These are phyloP conservation scores for Phytophthora chlamydospora DNA, from an alignment of 352 stramenopile genomes.

Conservation along the genomic window DNA sequence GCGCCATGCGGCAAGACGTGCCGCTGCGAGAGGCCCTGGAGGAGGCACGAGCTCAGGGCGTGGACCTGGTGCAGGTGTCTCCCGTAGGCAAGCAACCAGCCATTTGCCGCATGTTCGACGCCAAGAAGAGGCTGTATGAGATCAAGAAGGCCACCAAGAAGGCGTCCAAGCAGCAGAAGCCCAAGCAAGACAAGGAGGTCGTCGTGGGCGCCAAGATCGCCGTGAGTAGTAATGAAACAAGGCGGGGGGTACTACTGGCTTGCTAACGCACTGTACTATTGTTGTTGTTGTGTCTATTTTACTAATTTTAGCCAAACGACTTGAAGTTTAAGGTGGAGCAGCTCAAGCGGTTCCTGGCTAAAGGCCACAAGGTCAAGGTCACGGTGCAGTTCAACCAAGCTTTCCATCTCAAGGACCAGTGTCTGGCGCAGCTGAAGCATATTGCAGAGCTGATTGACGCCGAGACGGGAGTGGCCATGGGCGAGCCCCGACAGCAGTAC, in stretches of 20 bases:
- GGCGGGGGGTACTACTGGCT: background rate
- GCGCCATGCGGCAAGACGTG: constrained; percentile 54
- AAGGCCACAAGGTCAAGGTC: constrained; percentile 85
- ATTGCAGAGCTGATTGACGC: constrained; percentile 54
- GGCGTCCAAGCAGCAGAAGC: constrained; percentile 57
- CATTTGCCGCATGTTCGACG: constrained; percentile 75
- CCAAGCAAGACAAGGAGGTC: constrained; percentile 78
- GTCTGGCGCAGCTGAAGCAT: constrained; percentile 48
- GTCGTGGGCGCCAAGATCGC: constrained; percentile 74
- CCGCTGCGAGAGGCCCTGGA: constrained; percentile 58
- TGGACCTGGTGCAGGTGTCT: constrained; percentile 84
- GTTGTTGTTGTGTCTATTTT: background rate
- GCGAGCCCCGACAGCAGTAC: constrained; percentile 48
- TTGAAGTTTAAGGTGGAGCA: constrained; percentile 77
- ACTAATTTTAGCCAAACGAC: constrained; percentile 54
- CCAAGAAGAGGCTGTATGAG: constrained; percentile 74
- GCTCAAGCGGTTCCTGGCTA: constrained; percentile 66
- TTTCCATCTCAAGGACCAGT: constrained; percentile 60
- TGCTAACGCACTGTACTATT: background rate
- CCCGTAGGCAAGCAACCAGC: constrained; percentile 37
- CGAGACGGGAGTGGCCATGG: constrained; percentile 42
- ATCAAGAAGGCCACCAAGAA: constrained; percentile 78
- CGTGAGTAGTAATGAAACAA: constrained; percentile 38
- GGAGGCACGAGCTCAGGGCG: constrained; percentile 47
- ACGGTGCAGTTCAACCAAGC: constrained; percentile 70